Evolutionary conservation across 345 rosid species (phyloP), one percentile per base, ranked within the genome.

Genomic region (Salix caprea): DNA sequence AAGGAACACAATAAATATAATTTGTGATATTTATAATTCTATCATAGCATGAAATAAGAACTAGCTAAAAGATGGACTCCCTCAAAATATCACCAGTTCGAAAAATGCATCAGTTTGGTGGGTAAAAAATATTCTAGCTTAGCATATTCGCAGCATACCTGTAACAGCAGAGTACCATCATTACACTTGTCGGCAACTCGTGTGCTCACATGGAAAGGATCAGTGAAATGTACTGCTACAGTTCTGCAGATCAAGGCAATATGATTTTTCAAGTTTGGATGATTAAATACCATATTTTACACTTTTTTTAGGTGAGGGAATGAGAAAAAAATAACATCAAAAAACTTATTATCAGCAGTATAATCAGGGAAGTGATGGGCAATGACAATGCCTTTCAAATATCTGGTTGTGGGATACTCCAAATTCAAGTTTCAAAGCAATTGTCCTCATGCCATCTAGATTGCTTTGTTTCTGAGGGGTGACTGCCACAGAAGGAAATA

Each of bases 401-500:
- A 87, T 88, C 86, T 93, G 99, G 87, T 93, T 96, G 80, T 87
- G 92, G 67, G 90, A 91, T 74, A 81, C 89, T 78, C 99, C 99
- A 85, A 96, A 96, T 78, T 93, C 93, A 79, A 93, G 99, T 77
- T 92, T 91, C 80, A 96, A 80, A 79, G 99, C 99, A 71, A 96
- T 88, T 60, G 99, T 96, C 88, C 99, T 89, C 97, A 96, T 89
- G 74, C 99, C 97, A 73, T 93, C 99, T 62, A 96, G 90, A 68
- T 91, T 84, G 85, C 87, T 94, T 70, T 86, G 97, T 80, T 78
- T 91, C 81, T 84, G 90, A 30, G 96, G 90, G 65, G 75, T 80
- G 42, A 84, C 98, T 96, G 94, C 69, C 82, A 82, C 48, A 37
- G 68, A 73, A 83, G 61, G 69, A 36, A 84, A 79, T 37, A 85